Base-by-base conservation (phyloP, 495 filamentous ascomycete genomes). In the Trichoderma parareesei region DNA sequence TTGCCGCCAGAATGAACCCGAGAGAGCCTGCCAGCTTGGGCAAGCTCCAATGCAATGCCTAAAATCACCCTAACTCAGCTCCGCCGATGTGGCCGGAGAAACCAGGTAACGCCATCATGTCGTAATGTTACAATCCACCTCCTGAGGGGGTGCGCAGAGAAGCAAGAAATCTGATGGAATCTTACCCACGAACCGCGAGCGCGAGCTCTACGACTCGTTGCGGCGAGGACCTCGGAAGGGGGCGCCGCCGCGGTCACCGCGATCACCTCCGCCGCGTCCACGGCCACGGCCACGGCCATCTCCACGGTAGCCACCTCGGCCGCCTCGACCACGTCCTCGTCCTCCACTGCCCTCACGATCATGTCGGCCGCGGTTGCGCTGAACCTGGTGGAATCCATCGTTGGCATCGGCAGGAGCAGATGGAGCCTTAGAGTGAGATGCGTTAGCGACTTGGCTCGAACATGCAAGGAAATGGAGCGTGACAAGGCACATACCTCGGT, bases 301-400 rank as follows among this genome's bases (percentile, higher is more conserved):
- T 27, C 85, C 84, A 55, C 86, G 83, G 69, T 79, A 77, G 60
- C 81, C 80, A 60, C 86, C 82, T 68, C 85, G 75, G 61, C 80
- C 80, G n/a, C 63, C 63, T 38, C 57, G 55, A n/a, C 64, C 64
- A 14, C 83, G 79, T 64, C 83, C 78, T 63, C 77, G 75, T 49
- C 75, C 74, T 40, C 77, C 72, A 44, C 78, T 77, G 66, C 64
- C 44, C 44, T 85, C 81, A 42, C 82, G 81, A 66, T 81, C 77
- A 37, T 72, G 69, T 14, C 78, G 75, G 64, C 80, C 81, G 65
- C 82, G 78, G 69, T 84, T 84, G 65, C 79, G 86, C 62, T 84
- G 83, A 10, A 92, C 88, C 67, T 85, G 82, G 63, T 87, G 86
- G 75, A 93, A 92, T 53, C 86, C 89, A 66, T 92, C 89, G 64